Evolutionary conservation across 345 rosid genomes (phyloP), one percentile per base, ranked within the genome.

Genomic region (Mercurialis annua): DNA sequence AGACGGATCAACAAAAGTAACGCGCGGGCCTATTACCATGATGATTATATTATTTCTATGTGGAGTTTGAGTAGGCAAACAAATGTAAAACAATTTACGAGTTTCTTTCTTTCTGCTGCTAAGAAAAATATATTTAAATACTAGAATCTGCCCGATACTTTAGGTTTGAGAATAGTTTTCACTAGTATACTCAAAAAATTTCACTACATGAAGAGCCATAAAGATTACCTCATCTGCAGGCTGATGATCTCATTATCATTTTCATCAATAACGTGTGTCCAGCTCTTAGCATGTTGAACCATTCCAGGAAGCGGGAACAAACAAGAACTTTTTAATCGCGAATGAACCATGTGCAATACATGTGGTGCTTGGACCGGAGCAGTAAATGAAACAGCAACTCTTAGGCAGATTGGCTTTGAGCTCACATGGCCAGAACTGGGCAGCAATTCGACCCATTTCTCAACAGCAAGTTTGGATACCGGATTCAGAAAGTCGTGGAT

Each of bases 141-240:
- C 1, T 59, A 36, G n/a, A 43, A 27, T 69, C 36, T n/a, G 1
- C 27, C 10, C 5, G 18, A 24, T 29, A 33, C 38, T 27, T 56
- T 18, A 56, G 48, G 10, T 47, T 49, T 56, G 29, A 31, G 2
- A 30, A 33, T 10, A 38, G 14, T 48, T 23, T 18, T 5, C 4
- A n/a, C 50, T 46, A 16, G 5, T 49, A 59, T 44, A 49, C 24
- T 6, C 55, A 26, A 21, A 23, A n/a, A 21, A 38, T 27, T 36
- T 42, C 47, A n/a, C 49, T 48, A 17, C 59, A 59, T n/a, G 59
- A 29, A 48, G 18, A n/a, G 27, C 61, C 64, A 31, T 29, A 33
- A 54, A 27, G 27, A 29, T 48, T 87, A 95, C 99, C 99, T 92
- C 90, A 92, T 86, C 71, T 84, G 90, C 52, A 95, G 89, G 62